Evolutionary conservation across 768 basidiomycete genomes (phyloP), one percentile per base, ranked within the genome.

Genomic region (Hypholoma fasciculare): DNA sequence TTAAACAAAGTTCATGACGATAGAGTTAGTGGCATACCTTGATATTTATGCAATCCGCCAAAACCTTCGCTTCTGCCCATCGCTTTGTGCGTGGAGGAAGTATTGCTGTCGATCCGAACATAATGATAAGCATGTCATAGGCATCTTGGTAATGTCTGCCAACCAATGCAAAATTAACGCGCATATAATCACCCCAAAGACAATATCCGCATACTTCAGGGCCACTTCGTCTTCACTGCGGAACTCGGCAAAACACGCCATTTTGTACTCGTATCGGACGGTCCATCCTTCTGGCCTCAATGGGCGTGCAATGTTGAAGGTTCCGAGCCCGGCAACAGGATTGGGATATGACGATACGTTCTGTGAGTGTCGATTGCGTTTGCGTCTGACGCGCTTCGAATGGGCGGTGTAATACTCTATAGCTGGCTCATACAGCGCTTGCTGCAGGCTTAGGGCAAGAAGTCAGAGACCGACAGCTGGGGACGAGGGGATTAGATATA

Each of bases 51-150:
- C 93, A 92, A 69, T 99, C 97, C 0, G 93, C 94, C 2, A 98
- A 81, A 1, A 98, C 97, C 71, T 96, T 97, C 3, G 96, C 96
- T 71, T 99, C 97, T 14, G 96, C 95, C 96, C 96, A 98, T 30
- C 96, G 82, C 69, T 98, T 99, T 1, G 95, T 98, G 8, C 96
- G 84, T 5, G 95, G 94, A 1, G 92, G 92, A 7, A 97, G 75
- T 50, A 92, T 89, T 4, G 87, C 86, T 1, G 89, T 90, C 7
- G 93, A 94, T 2, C 88, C 86, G 67, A 98, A 96, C 90, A 97
- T 94, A 56, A 89, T 86, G 49, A 87, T 79, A 4, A 98, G 77
- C 51, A 83, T 88, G 37, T 83, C 83, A 75, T 96, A 96, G 12
- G 93, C 94, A 65, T 97, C 95, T 72, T 96, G 94, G 67, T 95